Conservation (phyloP, 208 protist genomes). For the Tritrichomonas musculus region DNA sequence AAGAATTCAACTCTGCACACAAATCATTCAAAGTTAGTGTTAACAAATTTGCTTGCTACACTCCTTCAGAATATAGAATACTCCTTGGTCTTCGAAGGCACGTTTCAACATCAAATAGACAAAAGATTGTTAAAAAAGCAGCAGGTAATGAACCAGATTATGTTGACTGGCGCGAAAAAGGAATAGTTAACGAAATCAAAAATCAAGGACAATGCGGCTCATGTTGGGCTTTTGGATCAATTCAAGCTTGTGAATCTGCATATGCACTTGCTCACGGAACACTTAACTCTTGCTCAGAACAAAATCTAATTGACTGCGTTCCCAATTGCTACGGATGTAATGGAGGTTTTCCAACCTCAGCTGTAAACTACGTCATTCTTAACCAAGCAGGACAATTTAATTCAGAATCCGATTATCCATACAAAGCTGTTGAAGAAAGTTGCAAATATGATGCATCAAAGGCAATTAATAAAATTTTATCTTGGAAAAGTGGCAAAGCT, state of each 20-base stretch:
- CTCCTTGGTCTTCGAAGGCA: constrained; percentile 5
- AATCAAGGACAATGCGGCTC: constrained; percentile 62
- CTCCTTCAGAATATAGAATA: background rate
- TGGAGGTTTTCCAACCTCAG: constrained; percentile 30
- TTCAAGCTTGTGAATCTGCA: constrained; percentile 47
- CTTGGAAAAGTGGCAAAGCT: constrained; percentile 23
- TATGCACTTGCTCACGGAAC: background rate
- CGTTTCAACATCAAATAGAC: background rate
- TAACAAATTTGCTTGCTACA: background rate
- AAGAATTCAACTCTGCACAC: background rate
- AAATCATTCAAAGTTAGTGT: background rate
- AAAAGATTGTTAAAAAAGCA: background rate
- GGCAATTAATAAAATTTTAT: background rate
- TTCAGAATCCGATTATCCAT: background rate
- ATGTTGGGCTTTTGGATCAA: constrained; percentile 56
- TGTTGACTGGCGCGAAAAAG: constrained; percentile 58
- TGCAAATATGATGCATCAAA: background rate
- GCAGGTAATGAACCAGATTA: constrained; percentile 27
- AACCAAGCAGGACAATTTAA: background rate
- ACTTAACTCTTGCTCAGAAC: constrained; percentile 28
- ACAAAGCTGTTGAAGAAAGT: background rate
- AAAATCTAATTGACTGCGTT: constrained; percentile 43
- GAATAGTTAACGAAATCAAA: constrained; percentile 54
- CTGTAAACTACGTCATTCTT: constrained; percentile 30
- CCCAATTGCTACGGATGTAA: constrained; percentile 25